Evolutionary conservation across 805 yeast species (phyloP).

Genomic region (Kodamaea laetipori): DNA sequence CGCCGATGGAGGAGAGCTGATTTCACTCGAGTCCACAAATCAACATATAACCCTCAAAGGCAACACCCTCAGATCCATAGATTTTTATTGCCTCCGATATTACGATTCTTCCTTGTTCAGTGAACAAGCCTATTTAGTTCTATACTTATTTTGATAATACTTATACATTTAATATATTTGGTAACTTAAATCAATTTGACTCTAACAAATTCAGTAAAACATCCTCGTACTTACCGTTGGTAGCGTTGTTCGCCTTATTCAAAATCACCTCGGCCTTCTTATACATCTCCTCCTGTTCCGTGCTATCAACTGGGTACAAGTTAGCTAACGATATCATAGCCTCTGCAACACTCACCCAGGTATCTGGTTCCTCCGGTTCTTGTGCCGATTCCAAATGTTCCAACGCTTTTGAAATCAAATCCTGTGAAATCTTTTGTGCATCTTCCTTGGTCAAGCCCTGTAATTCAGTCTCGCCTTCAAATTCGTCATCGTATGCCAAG

Average conservation of each 20-base stretch:
- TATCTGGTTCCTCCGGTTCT: constrained; percentile 72
- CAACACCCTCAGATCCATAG: constrained; percentile 2
- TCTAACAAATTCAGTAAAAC: constrained; percentile 54
- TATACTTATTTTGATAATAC: constrained; percentile 8
- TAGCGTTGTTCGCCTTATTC: constrained; percentile 73
- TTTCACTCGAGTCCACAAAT: background rate
- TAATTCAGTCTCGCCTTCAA: constrained; percentile 32
- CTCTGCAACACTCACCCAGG: constrained; percentile 86
- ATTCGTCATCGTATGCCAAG: constrained; percentile 59
- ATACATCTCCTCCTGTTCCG: constrained; percentile 69
- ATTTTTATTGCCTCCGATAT: constrained; percentile 6
- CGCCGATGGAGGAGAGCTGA: too few species aligned
- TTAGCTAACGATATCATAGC: constrained; percentile 81
- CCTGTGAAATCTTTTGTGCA: constrained; percentile 54
- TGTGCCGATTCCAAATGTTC: constrained; percentile 58
- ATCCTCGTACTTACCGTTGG: constrained; percentile 72
- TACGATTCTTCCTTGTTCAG: constrained; percentile 5
- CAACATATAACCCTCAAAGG: background rate
- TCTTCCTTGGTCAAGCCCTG: constrained; percentile 38
- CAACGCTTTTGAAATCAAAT: constrained; percentile 54
- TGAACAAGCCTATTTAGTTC: constrained; percentile 4
- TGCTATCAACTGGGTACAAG: constrained; percentile 61
- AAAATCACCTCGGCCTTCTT: constrained; percentile 67
- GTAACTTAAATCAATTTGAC: background rate
- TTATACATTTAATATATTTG: background rate